Conservation (phyloP, 2,329 filamentous ascomycete species). For the Byssoonygena ceratinophila region DNA sequence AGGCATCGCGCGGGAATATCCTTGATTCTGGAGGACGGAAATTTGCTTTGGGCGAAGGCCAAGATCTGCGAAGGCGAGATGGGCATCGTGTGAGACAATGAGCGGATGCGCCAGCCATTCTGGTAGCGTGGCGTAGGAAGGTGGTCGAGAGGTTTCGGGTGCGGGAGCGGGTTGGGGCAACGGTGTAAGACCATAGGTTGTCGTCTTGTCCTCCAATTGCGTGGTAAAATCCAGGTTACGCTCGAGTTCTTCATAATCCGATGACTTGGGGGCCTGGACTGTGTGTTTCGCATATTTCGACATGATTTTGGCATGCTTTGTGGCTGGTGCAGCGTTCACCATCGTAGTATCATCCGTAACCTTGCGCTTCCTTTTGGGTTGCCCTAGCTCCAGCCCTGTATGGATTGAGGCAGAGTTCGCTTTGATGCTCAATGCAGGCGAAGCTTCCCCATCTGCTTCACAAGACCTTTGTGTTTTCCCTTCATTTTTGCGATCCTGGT, state of each 20-base stretch:
- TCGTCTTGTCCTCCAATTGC: slow-evolving; percentile 18
- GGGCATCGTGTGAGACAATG: slow-evolving; percentile 52
- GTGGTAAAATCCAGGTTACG: neutral
- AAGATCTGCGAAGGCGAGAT: slow-evolving; percentile 52
- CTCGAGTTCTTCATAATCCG: slow-evolving; percentile 10
- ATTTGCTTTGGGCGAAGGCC: slow-evolving; percentile 52
- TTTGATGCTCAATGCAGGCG: slow-evolving; percentile 22
- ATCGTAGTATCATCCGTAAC: slow-evolving; percentile 25
- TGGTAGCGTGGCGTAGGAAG: slow-evolving; percentile 68
- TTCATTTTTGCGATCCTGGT: slow-evolving; percentile 9
- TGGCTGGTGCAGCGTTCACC: slow-evolving; percentile 26
- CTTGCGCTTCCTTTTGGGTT: slow-evolving; percentile 11
- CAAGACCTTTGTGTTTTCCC: slow-evolving; percentile 7
- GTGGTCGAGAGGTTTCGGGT: slow-evolving; percentile 48
- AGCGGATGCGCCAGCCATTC: slow-evolving; percentile 68
- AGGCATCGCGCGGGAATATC: slow-evolving; percentile 62
- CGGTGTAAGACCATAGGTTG: slow-evolving; percentile 63
- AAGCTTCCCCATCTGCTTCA: slow-evolving; percentile 21
- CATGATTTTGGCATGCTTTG: slow-evolving; percentile 21
- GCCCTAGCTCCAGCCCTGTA: neutral
- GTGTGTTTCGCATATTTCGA: slow-evolving; percentile 23
- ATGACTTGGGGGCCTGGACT: slow-evolving; percentile 13
- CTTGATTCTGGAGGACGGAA: slow-evolving; percentile 54
- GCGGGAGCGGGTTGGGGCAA: slow-evolving; percentile 61
- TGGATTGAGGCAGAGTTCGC: neutral